phyloP scores from a whole-genome alignment of 331 rosid species.

The Phaseolus coccineus region DNA sequence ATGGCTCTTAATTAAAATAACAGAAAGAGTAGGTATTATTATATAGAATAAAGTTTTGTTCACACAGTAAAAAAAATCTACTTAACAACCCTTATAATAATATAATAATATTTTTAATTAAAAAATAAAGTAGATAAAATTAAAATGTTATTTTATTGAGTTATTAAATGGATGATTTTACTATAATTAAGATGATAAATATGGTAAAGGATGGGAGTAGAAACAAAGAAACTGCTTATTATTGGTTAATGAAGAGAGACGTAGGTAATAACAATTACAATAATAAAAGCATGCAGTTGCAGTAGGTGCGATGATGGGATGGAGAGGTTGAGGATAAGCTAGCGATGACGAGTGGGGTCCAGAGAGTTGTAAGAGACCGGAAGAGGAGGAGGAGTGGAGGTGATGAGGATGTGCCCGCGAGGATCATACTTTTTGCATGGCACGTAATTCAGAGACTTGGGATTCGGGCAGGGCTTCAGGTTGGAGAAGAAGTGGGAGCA shows the following conservation, averaged over 20 bases:
- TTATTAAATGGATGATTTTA: too few species aligned
- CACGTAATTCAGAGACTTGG: neutral
- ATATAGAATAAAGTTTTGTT: too few species aligned
- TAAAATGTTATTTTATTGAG: too few species aligned
- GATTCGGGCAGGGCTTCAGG: constrained; percentile 35
- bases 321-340: neutral
- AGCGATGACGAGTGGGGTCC: constrained; percentile 49
- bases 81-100: too few species aligned
- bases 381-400: neutral
- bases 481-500: constrained; percentile 45
- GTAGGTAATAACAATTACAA: neutral
- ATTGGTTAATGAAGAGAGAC: neutral
- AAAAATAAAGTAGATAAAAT: too few species aligned
- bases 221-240: constrained; percentile 8
- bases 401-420: neutral
- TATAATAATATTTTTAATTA: too few species aligned
- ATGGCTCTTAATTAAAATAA: too few species aligned
- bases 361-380: constrained; percentile 59
- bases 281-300: neutral
- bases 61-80: too few species aligned
- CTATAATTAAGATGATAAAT: too few species aligned
- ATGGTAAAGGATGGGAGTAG: too few species aligned
- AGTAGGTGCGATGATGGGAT: neutral
- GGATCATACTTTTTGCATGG: constrained; percentile 40
- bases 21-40: too few species aligned